A percentile compares a stretch with the other conserved stretches of the same genome.
Evolutionary conservation across 257 asterid genomes (phyloP).

Genomic region (Euphrasia confusa): DNA sequence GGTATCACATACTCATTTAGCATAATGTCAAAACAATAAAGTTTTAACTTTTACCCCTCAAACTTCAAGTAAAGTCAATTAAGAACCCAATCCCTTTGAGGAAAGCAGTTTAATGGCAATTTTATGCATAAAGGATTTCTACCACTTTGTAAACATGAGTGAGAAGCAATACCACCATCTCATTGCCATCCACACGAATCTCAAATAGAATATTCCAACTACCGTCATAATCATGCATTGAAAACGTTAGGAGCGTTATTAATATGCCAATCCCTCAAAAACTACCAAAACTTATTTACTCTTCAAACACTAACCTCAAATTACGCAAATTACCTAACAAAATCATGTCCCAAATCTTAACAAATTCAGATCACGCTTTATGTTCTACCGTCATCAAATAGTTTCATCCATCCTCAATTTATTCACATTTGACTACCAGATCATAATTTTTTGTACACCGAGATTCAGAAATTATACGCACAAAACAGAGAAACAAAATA

Average conservation of each 20-base stretch:
- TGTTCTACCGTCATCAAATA: background rate
- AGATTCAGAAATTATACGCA: slow-evolving; percentile 2
- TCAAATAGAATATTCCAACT: background rate
- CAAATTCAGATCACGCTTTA: background rate
- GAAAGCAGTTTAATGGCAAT: slow-evolving; percentile 7
- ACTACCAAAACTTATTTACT: background rate
- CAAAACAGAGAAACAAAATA: background rate
- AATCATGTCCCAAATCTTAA: background rate
- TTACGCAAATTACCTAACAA: background rate
- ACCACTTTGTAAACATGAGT: slow-evolving; percentile 12
- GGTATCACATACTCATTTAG: background rate
- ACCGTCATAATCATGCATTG: background rate
- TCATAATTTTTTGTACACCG: background rate
- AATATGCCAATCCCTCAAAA: background rate
- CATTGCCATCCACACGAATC: background rate
- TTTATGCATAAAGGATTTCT: background rate
- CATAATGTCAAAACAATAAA: slow-evolving; percentile 5
- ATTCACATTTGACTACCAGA: slow-evolving; percentile 12
- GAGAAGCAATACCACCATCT: background rate
- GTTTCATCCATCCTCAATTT: background rate
- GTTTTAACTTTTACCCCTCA: background rate
- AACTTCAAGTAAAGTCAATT: background rate
- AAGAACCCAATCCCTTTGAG: background rate
- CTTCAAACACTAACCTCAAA: background rate
- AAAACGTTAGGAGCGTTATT: background rate